These are phyloP conservation scores for Chlamydomonas asymmetrica DNA, from an alignment of 139 green algal species.

Conservation along the genomic window DNA sequence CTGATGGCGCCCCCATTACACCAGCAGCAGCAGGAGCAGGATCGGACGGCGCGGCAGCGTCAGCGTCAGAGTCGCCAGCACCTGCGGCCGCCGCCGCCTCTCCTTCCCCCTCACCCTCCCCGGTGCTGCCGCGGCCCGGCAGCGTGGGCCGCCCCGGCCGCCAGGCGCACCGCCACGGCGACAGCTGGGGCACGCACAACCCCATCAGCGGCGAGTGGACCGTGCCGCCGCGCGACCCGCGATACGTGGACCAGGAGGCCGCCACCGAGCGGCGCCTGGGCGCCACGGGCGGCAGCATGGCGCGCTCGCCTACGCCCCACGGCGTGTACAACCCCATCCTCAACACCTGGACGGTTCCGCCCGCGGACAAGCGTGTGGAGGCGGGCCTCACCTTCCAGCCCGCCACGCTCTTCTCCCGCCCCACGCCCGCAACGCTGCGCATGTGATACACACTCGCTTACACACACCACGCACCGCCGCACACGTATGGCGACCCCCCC, in stretches of 20 bases:
- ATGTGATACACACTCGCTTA: too few species aligned
- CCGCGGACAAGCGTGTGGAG: slow-evolving; percentile 20
- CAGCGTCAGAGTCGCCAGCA: not conserved
- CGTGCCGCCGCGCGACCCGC: slow-evolving; percentile 2
- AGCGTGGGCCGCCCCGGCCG: not conserved
- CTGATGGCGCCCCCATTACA: too few species aligned
- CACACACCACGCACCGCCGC: too few species aligned
- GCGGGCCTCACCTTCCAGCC: slow-evolving; percentile 41
- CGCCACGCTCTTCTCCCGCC: slow-evolving; percentile 36
- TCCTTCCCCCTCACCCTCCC: not conserved
- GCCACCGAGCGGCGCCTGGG: slow-evolving; percentile 5
- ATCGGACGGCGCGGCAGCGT: not conserved
- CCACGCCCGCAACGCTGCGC: slow-evolving; percentile 23
- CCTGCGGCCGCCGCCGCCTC: not conserved
- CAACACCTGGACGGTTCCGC: slow-evolving; percentile 43
- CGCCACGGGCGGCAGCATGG: slow-evolving; percentile 7
- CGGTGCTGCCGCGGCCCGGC: not conserved
- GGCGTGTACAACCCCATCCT: slow-evolving; percentile 54
- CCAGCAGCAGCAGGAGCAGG: too few species aligned
- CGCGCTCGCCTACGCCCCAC: slow-evolving; percentile 1
- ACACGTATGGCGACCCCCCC: too few species aligned
- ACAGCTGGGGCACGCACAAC: slow-evolving; percentile 22
- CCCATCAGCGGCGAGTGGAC: slow-evolving; percentile 6
- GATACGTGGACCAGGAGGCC: not conserved
- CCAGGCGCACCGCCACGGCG: slow-evolving; percentile 5